phyloP scores from a whole-genome alignment of 768 basidiomycete genomes.

The Rhodocollybia butyracea region DNA sequence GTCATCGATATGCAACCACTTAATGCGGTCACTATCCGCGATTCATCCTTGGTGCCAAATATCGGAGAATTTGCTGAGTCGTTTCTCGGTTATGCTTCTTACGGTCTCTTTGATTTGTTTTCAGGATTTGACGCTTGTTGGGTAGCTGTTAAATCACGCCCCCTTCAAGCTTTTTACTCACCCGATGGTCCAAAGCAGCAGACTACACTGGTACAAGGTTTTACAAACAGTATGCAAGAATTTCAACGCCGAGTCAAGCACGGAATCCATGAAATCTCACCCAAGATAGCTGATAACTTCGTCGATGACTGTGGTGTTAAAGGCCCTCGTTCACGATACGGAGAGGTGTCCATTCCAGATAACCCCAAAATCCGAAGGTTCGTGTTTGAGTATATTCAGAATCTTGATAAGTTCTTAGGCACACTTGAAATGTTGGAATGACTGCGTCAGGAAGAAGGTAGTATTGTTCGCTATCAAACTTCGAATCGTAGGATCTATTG shows the following conservation, averaged over 20 bases:
- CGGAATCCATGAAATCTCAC: not conserved
- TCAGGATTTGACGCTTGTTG: conserved; percentile 1
- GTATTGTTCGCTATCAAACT: not conserved
- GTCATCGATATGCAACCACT: not conserved
- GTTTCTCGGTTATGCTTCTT: not conserved
- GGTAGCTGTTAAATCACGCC: not conserved
- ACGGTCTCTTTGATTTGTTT: conserved; percentile 1
- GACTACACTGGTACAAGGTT: conserved; percentile 11
- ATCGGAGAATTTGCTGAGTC: conserved; percentile 2
- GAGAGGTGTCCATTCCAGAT: conserved; percentile 16
- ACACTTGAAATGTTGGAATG: not conserved
- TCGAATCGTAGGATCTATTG: not conserved
- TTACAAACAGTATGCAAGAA: conserved; percentile 7
- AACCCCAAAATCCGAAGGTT: conserved; percentile 24
- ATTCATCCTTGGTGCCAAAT: not conserved
- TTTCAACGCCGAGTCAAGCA: not conserved
- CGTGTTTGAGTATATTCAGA: conserved; percentile 24
- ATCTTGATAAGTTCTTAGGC: conserved; percentile 2
- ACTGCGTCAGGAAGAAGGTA: not conserved
- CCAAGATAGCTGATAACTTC: not conserved
- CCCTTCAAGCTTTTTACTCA: conserved; percentile 10
- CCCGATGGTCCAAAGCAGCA: conserved; percentile 10
- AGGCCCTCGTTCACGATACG: conserved; percentile 18
- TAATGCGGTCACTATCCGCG: not conserved
- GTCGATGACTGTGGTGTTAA: conserved; percentile 27